Base-by-base conservation (phyloP, 2,329 filamentous ascomycete genomes). In the Penicillium polonicum region DNA sequence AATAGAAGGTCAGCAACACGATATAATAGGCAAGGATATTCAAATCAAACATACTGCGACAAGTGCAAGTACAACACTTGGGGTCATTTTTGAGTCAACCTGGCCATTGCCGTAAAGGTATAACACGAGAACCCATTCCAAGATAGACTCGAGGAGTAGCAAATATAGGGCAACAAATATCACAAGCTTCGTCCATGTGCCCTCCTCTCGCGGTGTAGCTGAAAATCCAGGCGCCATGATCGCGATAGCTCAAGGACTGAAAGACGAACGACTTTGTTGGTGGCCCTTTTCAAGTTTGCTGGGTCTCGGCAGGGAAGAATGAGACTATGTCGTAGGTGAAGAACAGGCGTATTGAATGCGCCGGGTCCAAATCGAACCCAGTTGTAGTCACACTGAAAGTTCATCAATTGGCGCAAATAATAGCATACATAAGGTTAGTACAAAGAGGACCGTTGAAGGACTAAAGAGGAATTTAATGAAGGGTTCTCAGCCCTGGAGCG, bases 51-150 rank as follows among this genome's bases (percentile, higher is more conserved):
- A 57, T 68, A 77, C 74, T 42, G 73, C 70, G 6, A 73, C 61
- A 10, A 77, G 56, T n/a, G 69, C 64, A 7, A 76, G 62, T 17
- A 74, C 65, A 45, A 76, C 61, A 56, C 74, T 76, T 8, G 68
- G 65, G 0, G 69, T 70, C 70, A 74, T 76, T 58, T 72, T 72
- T n/a, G 67, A 70, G 54, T 76, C 74, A 33, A 76, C 73, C n/a
- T 63, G 60, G 27, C 62, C 62, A 41, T 65, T 71, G 7, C 64
- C 71, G 50, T 74, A 76, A 1, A 76, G 65, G 49, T 70, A 74
- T 3, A 75, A 58, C 5, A 73, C 69, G 6, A 76, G 49, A 0
- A 69, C 72, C 55, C 68, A 70, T 66, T 75, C 64, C 13, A 70
- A 65, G n/a, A 75, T 58, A 0, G 73, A 76, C 53, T 72, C 65